Evolutionary conservation across 306 rosid species (phyloP).

Genomic region (Corylus americana): DNA sequence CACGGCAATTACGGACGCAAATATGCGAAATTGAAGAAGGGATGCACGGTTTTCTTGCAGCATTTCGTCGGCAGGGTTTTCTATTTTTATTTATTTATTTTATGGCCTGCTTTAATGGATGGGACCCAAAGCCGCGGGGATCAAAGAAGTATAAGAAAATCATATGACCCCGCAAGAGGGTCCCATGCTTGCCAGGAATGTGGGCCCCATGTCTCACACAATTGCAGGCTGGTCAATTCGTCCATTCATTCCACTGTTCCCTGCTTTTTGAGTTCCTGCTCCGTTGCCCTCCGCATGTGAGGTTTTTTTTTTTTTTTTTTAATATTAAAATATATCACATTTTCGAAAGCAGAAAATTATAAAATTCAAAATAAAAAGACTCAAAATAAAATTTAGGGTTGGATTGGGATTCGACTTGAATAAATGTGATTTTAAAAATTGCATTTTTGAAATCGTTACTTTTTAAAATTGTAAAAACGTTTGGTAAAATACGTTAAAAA

Average conservation of each 20-base stretch:
- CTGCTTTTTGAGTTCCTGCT: no score
- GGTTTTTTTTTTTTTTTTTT: no score
- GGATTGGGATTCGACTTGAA: no score
- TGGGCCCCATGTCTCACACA: not conserved
- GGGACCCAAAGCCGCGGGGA: conserved; percentile 10
- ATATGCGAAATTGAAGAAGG: not conserved
- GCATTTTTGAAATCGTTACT: no score
- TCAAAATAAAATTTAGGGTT: no score
- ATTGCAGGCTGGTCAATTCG: not conserved
- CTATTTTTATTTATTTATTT: not conserved
- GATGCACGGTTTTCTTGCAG: conserved; percentile 1
- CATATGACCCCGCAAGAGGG: conserved; percentile 12
- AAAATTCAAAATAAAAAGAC: no score
- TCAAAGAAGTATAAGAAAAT: conserved; percentile 9
- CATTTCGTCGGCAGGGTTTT: conserved; percentile 25
- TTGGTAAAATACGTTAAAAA: no score
- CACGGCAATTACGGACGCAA: conserved; percentile 32
- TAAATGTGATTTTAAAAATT: no score
- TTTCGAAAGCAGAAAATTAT: no score
- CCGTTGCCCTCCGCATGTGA: no score
- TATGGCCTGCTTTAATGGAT: not conserved
- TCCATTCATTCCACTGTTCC: not conserved
- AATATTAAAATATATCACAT: no score
- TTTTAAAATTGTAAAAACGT: no score
- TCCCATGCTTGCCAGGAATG: not conserved